Conservation (phyloP, 1,284 basidiomycete genomes). For the Meira miltonrushii region DNA sequence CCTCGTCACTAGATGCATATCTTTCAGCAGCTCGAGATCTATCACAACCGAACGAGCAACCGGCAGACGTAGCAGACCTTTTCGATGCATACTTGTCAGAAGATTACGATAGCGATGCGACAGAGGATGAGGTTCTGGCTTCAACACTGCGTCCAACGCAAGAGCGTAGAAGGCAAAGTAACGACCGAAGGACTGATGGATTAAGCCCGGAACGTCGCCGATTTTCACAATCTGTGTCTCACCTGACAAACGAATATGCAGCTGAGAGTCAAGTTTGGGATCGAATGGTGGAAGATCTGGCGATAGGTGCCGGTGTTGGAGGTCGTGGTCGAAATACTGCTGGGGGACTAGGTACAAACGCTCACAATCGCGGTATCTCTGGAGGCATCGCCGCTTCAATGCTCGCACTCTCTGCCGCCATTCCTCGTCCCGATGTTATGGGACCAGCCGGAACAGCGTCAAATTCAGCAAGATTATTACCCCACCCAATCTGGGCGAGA, state of each 20-base stretch:
- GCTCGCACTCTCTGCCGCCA: constrained; percentile 6
- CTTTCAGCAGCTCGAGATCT: not conserved
- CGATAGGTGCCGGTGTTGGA: constrained; percentile 2
- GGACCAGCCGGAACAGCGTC: not conserved
- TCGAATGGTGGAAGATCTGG: constrained; percentile 12
- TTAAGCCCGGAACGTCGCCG: not conserved
- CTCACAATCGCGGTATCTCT: constrained; percentile 3
- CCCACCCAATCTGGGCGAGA: constrained; percentile 13
- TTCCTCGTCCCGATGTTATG: constrained; percentile 1
- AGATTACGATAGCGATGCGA: not conserved
- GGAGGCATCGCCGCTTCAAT: constrained; percentile 3
- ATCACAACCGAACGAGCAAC: no score
- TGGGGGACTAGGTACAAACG: not conserved
- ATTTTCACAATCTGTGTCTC: no score
- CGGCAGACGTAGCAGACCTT: not conserved
- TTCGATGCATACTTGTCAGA: not conserved
- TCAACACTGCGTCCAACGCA: not conserved
- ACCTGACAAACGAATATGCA: not conserved
- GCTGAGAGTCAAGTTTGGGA: constrained; percentile 9
- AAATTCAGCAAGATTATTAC: not conserved
- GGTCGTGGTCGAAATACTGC: not conserved
- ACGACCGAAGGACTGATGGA: not conserved
- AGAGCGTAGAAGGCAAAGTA: not conserved
- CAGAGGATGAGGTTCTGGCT: constrained; percentile 5
- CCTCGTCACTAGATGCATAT: not conserved